Base-by-base conservation (phyloP, 208 protist genomes). In the Trypanosoma theileri region DNA sequence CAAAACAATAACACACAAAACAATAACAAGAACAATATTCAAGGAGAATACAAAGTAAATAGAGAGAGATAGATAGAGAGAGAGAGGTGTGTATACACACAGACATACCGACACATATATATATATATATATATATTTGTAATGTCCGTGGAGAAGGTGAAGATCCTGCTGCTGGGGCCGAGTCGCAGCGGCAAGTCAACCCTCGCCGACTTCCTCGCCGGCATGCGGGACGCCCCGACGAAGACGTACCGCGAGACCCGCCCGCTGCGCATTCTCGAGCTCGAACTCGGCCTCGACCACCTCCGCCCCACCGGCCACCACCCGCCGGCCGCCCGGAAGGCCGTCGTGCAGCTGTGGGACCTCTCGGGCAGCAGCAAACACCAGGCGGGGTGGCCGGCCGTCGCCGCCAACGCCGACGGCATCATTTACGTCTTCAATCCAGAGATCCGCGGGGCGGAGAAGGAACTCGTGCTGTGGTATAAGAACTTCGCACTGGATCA, bases 351-450 rank as follows among this genome's bases (percentile, higher is more conserved):
- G 66, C 55, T 96, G 60, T 97, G 93, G 92, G 93, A 97, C 54
- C 53, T 95, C 10, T 73, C 84, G 28, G 93, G 93, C 59, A 93
- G 74, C 74, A 80, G 74, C 61, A 89, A 88, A 59, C 81, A 93
- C 58, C 91, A 97, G 73, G 73, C 85, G 9, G 80, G 89, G 48
- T 97, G 93, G 93, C 84, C 90, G 16, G 90, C 91, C n/a, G 79
- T 94, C 13, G 80, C 83, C 13, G 61, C 71, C 40, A 73, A 86
- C 52, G 80, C 88, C 8, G 81, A 93, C 42, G 93, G 85, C n/a
- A 90, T 96, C 44, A 79, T 97, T 54, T 92, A 93, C 42, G 88
- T 96, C 46, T 96, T 92, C 63, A 94, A 96, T 63, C 86, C 90
- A 0, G 85, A 81, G 51, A 71, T 94, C 31, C 78, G 79, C 53